Evolutionary conservation across 495 filamentous ascomycete genomes (phyloP), one percentile per base, ranked within the genome.

Genomic region (Tuber microsphaerosporum): DNA sequence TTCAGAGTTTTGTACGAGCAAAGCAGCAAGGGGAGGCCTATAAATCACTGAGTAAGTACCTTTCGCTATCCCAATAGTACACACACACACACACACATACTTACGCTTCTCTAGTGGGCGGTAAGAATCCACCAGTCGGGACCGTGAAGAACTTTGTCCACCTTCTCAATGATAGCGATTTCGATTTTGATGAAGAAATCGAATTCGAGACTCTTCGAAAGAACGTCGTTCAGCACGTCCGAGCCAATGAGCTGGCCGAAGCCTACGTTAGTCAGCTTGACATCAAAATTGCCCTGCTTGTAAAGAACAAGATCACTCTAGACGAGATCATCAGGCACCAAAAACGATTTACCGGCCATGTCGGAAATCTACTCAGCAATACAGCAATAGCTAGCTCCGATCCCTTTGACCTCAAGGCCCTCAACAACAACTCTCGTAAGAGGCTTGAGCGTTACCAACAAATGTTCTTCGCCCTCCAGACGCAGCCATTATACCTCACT

Each of bases 251-350:
- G 83, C 88, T 97, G 86, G 91, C 95, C 34, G 96, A 99, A 84
- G 92, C 97, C 81, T 98, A 98, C 81, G 97, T 99, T 81, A 94
- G 96, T 80, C 94, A 98, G 81, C 87, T 99, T 65, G 96, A 98
- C 81, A 97, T 97, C 87, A 99, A 99, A 85, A 99, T 99, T 81
- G 95, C 94, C 19, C 89, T 99, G 8, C 88, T 99, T 22, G 96
- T 98, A 76, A 97, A 98, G 86, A 98, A 98, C 85, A 99, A 98
- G 85, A 99, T 99, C 82, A 98, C 96, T 0, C 87, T 98, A 1
- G 95, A 99, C 83, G 95, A 99, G 86, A 94, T 99, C 69, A 92
- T 98, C 69, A 94, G 92, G 82, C 96, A 98, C 83, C 96, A 98
- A 84, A 94, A 91, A 85, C 95, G 95, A 82, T 97, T 96, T 81